Evolutionary conservation across 202 grass and related monocot genomes (phyloP), one percentile per base, ranked within the genome.

Genomic region (Setaria viridis): DNA sequence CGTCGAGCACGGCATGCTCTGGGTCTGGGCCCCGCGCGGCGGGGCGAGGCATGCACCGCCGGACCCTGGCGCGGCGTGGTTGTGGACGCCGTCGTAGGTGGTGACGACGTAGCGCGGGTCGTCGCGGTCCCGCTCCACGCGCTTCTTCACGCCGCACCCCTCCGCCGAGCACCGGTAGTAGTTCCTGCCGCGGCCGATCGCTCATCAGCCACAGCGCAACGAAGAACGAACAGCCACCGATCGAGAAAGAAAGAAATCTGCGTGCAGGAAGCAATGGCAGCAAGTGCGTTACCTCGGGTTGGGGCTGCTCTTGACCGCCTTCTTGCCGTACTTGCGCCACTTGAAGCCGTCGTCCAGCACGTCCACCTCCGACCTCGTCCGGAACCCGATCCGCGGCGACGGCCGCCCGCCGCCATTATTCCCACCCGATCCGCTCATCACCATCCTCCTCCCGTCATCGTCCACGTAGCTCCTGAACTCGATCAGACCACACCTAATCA

Each of bases 281-380:
- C 47, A 11, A 4, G 49, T 30, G 21, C n/a, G 14, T 41, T 90
- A 90, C 91, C 91, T 88, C 65, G 92, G 96, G 83, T 98, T 98
- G 16, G 96, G 96, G 87, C 96, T 98, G 88, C 88, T 95, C 92
- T 98, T 98, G 30, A 98, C 93, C 14, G 90, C 89, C 80, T 98
- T 98, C 79, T 98, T 98, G 56, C 96, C 96, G 70, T 98, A 98
- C 88, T 98, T 98, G 72, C 96, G 81, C 96, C 96, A 98, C 87
- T 90, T 93, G 91, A 92, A 98, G 13, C 96, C 96, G 72, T 98
- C 96, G 78, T 98, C 93, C 50, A 98, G 67, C 30, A 98, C 79
- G 55, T 98, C 96, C 73, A 95, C 82, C 71, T 88, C 93, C 29
- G 96, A 95, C 85, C 91, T 72, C 21, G 90, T 98, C 86, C 93